phyloP scores from a whole-genome alignment of 371 early-diverging fungal species.

The Mucor mucedo region DNA sequence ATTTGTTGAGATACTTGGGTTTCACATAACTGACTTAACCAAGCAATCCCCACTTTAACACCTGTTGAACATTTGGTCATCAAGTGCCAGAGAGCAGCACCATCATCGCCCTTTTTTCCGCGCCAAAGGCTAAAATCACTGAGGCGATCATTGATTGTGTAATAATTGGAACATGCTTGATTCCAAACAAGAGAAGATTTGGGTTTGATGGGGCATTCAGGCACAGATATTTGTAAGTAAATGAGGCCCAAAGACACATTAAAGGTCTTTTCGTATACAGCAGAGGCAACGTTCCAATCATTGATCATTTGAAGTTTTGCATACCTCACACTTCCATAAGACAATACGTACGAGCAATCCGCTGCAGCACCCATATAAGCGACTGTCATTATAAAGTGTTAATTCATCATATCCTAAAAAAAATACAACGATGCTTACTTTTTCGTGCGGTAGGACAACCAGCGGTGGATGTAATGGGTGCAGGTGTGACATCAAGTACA shows the following conservation, averaged over 20 bases:
- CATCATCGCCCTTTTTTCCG: slow-evolving; percentile 69
- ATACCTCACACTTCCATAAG: slow-evolving; percentile 61
- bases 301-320: slow-evolving; percentile 76
- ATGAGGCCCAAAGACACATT: slow-evolving; percentile 89
- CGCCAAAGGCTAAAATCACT: slow-evolving; percentile 93
- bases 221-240: slow-evolving; percentile 71
- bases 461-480: slow-evolving; percentile 1
- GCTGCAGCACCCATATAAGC: slow-evolving; percentile 66
- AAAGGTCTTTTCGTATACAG: slow-evolving; percentile 87
- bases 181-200: slow-evolving; percentile 72
- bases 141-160: slow-evolving; percentile 80
- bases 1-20: slow-evolving; percentile 56
- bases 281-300: slow-evolving; percentile 81
- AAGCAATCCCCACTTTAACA: slow-evolving; percentile 92
- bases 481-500: not conserved
- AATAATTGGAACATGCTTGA: slow-evolving; percentile 70
- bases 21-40: slow-evolving; percentile 84
- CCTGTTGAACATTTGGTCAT: slow-evolving; percentile 90
- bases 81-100: slow-evolving; percentile 92
- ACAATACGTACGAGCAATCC: slow-evolving; percentile 75
- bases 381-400: slow-evolving; percentile 24
- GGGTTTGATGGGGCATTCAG: slow-evolving; percentile 60
- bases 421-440: slow-evolving; percentile 8
- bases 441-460: slow-evolving; percentile 32
- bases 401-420: not conserved